Percentiles rank a stretch among this genome's conserved stretches.
These are phyloP conservation scores for Vickermania spadyakhi DNA, from an alignment of 208 protist species.

Conservation along the genomic window DNA sequence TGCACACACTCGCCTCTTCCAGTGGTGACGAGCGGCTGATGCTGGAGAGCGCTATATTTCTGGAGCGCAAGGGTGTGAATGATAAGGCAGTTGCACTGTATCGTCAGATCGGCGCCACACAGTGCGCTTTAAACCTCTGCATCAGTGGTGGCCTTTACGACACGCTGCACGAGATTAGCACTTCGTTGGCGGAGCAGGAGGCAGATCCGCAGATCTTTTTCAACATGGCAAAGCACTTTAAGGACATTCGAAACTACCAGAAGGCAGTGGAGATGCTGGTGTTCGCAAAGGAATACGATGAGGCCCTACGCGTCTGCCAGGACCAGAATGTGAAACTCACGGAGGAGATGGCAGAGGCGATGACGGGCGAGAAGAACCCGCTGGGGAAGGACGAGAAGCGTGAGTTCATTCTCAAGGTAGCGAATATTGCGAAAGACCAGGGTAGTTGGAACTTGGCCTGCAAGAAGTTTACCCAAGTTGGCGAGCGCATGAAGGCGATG, in stretches of 20 bases:
- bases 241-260: constrained; percentile 68
- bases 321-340: constrained; percentile 78
- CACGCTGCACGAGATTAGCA: constrained; percentile 88
- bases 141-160: constrained; percentile 90
- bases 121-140: constrained; percentile 87
- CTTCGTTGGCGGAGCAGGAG: constrained; percentile 59
- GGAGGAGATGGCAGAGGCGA: constrained; percentile 89
- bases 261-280: constrained; percentile 93
- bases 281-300: constrained; percentile 79
- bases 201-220: constrained; percentile 86
- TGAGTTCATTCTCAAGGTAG: constrained; percentile 51
- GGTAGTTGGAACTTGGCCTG: constrained; percentile 88
- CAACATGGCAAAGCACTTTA: constrained; percentile 90
- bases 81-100: constrained; percentile 93
- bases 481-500: constrained; percentile 94
- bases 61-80: constrained; percentile 77
- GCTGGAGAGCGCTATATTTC: constrained; percentile 81
- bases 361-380: constrained; percentile 62
- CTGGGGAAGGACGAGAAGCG: constrained; percentile 36
- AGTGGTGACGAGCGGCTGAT: constrained; percentile 73
- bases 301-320: constrained; percentile 79
- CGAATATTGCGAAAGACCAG: constrained; percentile 83
- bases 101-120: constrained; percentile 88
- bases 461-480: constrained; percentile 92
- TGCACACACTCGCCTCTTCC: constrained; percentile 62